Percentiles rank a stretch among this genome's conserved stretches.
Conservation (phyloP, 1,284 basidiomycete genomes). For the Laetiporus sulphureus region DNA sequence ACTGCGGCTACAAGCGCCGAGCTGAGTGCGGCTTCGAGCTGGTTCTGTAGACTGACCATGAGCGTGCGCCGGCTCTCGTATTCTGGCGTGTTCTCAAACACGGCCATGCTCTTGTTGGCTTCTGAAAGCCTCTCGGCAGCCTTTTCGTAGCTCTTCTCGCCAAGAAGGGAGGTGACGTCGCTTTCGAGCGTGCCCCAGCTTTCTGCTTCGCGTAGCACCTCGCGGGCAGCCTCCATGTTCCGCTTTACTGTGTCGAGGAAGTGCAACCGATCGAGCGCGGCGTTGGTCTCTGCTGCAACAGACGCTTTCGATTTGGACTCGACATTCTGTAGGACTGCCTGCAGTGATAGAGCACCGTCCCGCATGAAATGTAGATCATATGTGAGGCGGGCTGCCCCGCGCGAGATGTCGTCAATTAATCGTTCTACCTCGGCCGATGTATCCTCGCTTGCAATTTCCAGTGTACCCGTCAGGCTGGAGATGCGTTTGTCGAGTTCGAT, state of each 20-base stretch:
- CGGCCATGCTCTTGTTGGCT: slow-evolving; percentile 79
- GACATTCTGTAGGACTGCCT: slow-evolving; percentile 53
- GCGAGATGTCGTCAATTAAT: slow-evolving; percentile 84
- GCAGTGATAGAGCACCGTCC: slow-evolving; percentile 77
- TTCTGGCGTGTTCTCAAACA: slow-evolving; percentile 86
- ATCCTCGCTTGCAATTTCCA: slow-evolving; percentile 83
- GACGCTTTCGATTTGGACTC: slow-evolving; percentile 43
- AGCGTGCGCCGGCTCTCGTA: slow-evolving; percentile 80
- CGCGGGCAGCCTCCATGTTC: slow-evolving; percentile 81
- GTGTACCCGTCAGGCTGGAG: slow-evolving; percentile 61
- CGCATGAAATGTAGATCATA: slow-evolving; percentile 96
- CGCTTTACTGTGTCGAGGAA: slow-evolving; percentile 78
- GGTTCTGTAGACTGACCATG: slow-evolving; percentile 88
- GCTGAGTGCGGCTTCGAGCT: slow-evolving; percentile 85
- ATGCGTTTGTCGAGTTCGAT: slow-evolving; percentile 69
- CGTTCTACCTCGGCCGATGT: slow-evolving; percentile 81
- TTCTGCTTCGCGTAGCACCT: slow-evolving; percentile 86
- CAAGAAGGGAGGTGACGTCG: slow-evolving; percentile 79
- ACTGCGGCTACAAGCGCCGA: slow-evolving; percentile 82
- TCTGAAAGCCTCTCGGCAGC: slow-evolving; percentile 86
- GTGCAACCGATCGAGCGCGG: slow-evolving; percentile 67
- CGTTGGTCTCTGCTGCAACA: slow-evolving; percentile 45
- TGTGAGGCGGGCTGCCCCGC: slow-evolving; percentile 79
- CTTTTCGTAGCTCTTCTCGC: slow-evolving; percentile 74
- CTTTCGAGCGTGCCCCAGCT: slow-evolving; percentile 91